Evolutionary conservation across 371 early-diverging fungal species (phyloP).

Genomic region (Saksenaea oblongispora): DNA sequence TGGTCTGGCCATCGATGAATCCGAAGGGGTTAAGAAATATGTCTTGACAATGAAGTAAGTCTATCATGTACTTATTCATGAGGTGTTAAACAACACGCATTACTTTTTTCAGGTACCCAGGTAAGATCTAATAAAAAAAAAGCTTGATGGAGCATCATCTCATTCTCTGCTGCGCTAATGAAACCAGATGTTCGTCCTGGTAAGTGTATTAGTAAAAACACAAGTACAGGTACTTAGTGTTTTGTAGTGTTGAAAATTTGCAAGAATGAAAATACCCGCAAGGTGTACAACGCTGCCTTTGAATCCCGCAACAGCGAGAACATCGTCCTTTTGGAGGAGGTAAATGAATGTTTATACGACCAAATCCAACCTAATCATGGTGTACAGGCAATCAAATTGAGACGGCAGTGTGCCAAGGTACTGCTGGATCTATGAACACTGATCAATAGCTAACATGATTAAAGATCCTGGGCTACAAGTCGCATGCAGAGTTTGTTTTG

Average conservation of each 20-base stretch:
- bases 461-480: conserved; percentile 71
- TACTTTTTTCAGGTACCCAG: conserved; percentile 35
- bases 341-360: conserved; percentile 4
- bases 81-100: not conserved
- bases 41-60: conserved; percentile 77
- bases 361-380: conserved; percentile 9
- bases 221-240: not conserved
- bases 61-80: not conserved
- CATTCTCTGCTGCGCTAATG: not conserved
- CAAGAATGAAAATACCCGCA: conserved; percentile 64
- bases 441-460: not conserved
- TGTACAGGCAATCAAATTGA: conserved; percentile 57
- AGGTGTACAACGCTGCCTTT: conserved; percentile 49
- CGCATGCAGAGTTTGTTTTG: conserved; percentile 73
- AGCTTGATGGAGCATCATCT: not conserved
- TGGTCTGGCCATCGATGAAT: conserved; percentile 52
- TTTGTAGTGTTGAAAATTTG: conserved; percentile 54
- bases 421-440: not conserved
- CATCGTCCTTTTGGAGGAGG: conserved; percentile 54
- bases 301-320: conserved; percentile 66
- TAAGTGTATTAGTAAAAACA: conserved; percentile 16
- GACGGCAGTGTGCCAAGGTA: conserved; percentile 60
- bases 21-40: conserved; percentile 65
- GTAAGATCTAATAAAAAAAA: conserved; percentile 17
- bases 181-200: conserved; percentile 47